Evolutionary conservation across 306 rosid species (phyloP), one percentile per base, ranked within the genome.

Genomic region (Nissolia schottii): DNA sequence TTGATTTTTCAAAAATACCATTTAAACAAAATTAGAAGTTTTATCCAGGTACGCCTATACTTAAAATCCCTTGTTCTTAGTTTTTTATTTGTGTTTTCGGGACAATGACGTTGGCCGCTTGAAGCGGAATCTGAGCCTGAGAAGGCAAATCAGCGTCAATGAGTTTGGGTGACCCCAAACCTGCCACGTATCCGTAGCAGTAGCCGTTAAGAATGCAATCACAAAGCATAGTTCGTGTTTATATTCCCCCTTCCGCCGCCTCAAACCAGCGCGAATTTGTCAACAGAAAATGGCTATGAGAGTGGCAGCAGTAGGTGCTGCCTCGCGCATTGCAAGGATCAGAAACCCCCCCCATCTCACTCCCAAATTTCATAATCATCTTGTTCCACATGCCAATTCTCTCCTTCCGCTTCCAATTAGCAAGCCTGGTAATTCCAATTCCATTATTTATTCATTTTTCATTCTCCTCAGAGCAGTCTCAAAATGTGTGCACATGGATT

Each of bases 261-360:
- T n/a, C n/a, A n/a, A n/a, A n/a, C n/a, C n/a, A n/a, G n/a, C n/a
- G n/a, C n/a, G n/a, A n/a, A n/a, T n/a, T n/a, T n/a, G n/a, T n/a
- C n/a, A n/a, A n/a, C n/a, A n/a, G 11, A 81, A 15, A 82, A 82
- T 87, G 98, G 89, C 96, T 19, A 43, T 81, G 54, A 84, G 96
- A 81, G 80, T 77, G 22, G 85, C 87, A 0, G 80, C 86, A 8
- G 78, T 85, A 5, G 23, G 20, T 35, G 83, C 81, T 16, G 38
- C 81, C 48, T 81, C 85, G 0, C 80, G 79, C 19, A 28, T 75
- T 22, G 77, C 74, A 64, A 80, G 68, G 7, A 79, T 60, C 29
- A 63, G 59, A 31, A 73, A 25, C 77, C 88, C 80, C 54, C 68
- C 8, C 55, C 63, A 45, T 50, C 71, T 75, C 46, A 59, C 53